These are phyloP conservation scores for Coccomyxa sp. DNA, from an alignment of 139 green algal species.

Conservation along the genomic window DNA sequence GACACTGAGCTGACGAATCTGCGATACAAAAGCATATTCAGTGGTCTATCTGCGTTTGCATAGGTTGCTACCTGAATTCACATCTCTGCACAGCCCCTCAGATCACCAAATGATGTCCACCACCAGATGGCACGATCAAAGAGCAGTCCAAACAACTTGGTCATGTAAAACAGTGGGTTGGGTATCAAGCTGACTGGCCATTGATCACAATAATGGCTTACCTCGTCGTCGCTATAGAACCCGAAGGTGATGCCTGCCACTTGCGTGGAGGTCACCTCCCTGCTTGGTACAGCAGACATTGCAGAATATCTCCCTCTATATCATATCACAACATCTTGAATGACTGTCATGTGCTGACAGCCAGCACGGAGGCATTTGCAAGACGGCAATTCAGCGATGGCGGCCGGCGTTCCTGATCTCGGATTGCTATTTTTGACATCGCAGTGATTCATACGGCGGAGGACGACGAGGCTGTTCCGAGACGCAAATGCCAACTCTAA, in stretches of 20 bases:
- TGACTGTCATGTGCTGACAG: too few species aligned
- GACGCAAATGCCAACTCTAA: neutral
- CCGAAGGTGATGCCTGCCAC: constrained; percentile 75
- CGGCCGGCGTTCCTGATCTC: neutral
- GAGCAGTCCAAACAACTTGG: neutral
- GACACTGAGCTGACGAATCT: constrained; percentile 82
- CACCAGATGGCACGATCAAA: neutral
- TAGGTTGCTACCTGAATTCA: neutral
- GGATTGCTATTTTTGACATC: neutral
- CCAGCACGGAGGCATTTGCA: neutral
- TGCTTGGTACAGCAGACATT: constrained; percentile 27
- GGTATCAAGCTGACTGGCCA: neutral
- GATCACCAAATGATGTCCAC: neutral
- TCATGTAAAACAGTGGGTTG: neutral
- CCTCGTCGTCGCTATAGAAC: constrained; percentile 91
- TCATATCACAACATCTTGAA: neutral
- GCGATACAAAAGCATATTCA: constrained; percentile 1
- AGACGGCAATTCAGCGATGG: neutral
- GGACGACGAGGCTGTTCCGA: too few species aligned
- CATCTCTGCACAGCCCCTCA: neutral
- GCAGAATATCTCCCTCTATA: neutral
- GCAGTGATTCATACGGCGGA: neutral
- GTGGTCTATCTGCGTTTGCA: neutral
- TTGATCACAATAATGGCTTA: constrained; percentile 32
- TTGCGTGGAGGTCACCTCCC: constrained; percentile 73